Base-by-base conservation (phyloP, 768 basidiomycete genomes). In the Pisolithus sp. region DNA sequence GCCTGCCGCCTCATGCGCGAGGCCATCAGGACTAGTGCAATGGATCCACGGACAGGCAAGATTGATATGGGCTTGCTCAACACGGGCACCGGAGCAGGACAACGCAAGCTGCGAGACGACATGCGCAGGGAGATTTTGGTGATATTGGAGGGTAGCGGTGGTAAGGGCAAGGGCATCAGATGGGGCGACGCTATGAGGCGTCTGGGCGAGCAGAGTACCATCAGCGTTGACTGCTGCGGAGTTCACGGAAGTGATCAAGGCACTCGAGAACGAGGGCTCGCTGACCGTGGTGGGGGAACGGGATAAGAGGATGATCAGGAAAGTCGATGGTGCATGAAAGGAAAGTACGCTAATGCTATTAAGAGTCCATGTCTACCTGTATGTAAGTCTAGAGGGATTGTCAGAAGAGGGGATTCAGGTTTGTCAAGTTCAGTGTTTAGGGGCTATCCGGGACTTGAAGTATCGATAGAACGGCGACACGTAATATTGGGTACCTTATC, bases 41-140 rank as follows among this genome's bases (percentile, higher is more conserved):
- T 95, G 77, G 94, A 98, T 68, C 95, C 95, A 9, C 77, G 89
- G 21, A 97, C 94, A 12, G 95, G 95, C 49, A 93, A 94, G 77
- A 95, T 97, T 63, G 94, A 98, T 67, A 89, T 97, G 82, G 90
- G 93, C 49, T 68, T 99, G 63, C 78, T 99, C 59, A 94, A 93
- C 65, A 94, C 93, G 2, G 96, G 96, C 2, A 91, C 93, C 3
- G 92, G 90, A 2, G 76, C 82, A 48, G 88, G 93, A 23, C 89
- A 94, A 71, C 76, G 93, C 58, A 85, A 84, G 66, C 62, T 95
- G 69, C 78, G 84, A 42, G 90, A 88, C n/a, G 94, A 96, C 68
- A 85, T 98, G 78, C 82, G 87, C 59, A 82, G 78, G 61, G 96
- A 91, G 62, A 70, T 97, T 12, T 61, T 92, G 59, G 72, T 65